These are phyloP conservation scores for Gossypium ekmanianum DNA, from an alignment of 345 rosid genomes.

Conservation along the genomic window DNA sequence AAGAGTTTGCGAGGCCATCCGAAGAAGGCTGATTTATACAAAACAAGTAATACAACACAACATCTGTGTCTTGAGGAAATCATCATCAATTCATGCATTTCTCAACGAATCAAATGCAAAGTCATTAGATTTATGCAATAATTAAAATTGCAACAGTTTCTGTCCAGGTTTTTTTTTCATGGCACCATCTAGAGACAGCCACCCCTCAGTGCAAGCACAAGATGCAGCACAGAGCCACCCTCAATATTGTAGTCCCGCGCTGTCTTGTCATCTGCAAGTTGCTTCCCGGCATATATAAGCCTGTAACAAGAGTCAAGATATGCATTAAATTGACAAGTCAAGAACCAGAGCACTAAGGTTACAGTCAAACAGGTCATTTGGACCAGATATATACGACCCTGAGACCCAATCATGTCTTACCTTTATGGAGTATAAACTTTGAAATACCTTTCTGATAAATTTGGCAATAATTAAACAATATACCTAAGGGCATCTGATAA, in stretches of 20 bases:
- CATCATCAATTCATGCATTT: neutral
- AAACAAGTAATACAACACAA: neutral
- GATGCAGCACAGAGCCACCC: slow-evolving; percentile 98
- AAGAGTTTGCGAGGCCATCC: neutral
- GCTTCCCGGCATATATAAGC: slow-evolving; percentile 91
- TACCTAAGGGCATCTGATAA: neutral
- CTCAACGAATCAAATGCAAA: slow-evolving; percentile 4
- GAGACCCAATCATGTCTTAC: neutral
- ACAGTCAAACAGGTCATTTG: neutral
- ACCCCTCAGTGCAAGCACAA: slow-evolving; percentile 93
- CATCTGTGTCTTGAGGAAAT: neutral
- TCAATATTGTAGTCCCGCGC: slow-evolving; percentile 89
- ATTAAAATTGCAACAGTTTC: neutral
- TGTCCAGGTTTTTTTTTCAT: neutral
- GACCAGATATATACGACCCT: neutral
- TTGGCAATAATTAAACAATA: neutral
- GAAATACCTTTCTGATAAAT: neutral
- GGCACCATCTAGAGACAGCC: slow-evolving; percentile 33
- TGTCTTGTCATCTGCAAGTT: slow-evolving; percentile 94
- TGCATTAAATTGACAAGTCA: slow-evolving; percentile 62
- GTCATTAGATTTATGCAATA: neutral
- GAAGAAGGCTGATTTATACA: neutral
- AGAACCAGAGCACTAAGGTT: neutral
- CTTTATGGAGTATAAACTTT: neutral
- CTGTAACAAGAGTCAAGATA: slow-evolving; percentile 44